A percentile compares a stretch with the other conserved stretches of the same genome.
Conservation (phyloP, 78 protist genomes). For the Andalucia godoyi region DNA sequence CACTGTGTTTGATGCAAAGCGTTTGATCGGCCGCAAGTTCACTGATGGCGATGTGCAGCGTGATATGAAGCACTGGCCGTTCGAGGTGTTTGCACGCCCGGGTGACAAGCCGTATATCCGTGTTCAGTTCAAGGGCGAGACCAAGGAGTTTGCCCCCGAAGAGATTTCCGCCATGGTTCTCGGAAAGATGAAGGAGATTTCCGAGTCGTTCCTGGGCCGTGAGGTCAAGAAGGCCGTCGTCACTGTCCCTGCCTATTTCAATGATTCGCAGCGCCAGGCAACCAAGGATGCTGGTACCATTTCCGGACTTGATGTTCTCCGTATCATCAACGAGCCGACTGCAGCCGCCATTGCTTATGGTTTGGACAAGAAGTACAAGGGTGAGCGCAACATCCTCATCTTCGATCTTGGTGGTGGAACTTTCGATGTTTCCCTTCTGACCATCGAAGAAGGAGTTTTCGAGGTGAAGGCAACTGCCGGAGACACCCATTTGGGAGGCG, state of each 20-base stretch:
- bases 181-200: conserved; percentile 76
- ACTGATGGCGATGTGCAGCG: conserved; percentile 55
- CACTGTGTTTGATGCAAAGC: conserved; percentile 92
- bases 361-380: not conserved
- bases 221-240: conserved; percentile 65
- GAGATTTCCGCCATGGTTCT: conserved; percentile 80
- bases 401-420: conserved; percentile 80
- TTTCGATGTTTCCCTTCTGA: conserved; percentile 72
- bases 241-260: conserved; percentile 94
- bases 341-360: conserved; percentile 82
- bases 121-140: conserved; percentile 13
- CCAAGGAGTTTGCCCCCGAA: conserved; percentile 53
- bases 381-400: conserved; percentile 46
- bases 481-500: conserved; percentile 83
- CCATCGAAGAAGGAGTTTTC: conserved; percentile 69
- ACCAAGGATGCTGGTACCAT: conserved; percentile 91
- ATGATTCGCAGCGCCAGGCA: conserved; percentile 89
- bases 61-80: conserved; percentile 60
- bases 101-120: not conserved
- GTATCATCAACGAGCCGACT: conserved; percentile 80
- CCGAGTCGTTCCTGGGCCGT: conserved; percentile 74
- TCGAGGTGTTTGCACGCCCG: not conserved
- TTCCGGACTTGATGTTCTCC: conserved; percentile 51
- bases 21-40: conserved; percentile 73
- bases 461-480: conserved; percentile 80